Base-by-base conservation (phyloP, 768 basidiomycete genomes). In the Termitomyces sp. region DNA sequence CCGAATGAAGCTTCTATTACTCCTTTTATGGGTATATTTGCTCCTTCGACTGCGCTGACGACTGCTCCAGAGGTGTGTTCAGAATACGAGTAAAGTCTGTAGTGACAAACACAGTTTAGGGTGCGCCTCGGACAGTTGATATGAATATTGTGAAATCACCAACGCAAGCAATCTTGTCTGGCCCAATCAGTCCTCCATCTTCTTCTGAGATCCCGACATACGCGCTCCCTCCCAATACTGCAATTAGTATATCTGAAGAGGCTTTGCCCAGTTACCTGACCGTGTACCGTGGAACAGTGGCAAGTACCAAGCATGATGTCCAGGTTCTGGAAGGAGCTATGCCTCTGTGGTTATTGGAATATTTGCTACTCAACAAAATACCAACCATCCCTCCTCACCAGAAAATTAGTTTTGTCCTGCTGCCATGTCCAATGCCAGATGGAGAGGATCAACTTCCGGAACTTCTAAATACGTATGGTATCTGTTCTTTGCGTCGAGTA, bases 301-400 rank as follows among this genome's bases (percentile, higher is more conserved):
- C 84, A 8, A 83, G 77, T 55, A 76, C 76, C 2, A 70, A 75
- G 33, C 58, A 74, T 33, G 80, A 82, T 55, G 37, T 74, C 6
- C 70, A 70, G 5, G 63, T 61, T 15, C 76, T 98, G 37, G 95
- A 97, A 72, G 83, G 86, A 65, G 79, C 75, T 41, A 85, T 93
- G 78, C 96, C 96, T 3, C 67, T 86, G 63, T 98, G 96, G 96
- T 74, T 97, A 50, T 74, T 93, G 53, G 93, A 98, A 70, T 96
- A 89, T 65, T 73, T 98, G 41, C 78, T 98, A 41, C 72, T 85
- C 15, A 88, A 89, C 63, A 85, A 82, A 67, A 73, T 78, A 56
- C 73, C 81, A 15, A 63, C 79, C 30, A 66, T 77, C 0, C 81
- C 84, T 16, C 76, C 81, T 6, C 68, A 78, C 13, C 76, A 81